Evolutionary conservation across 2,329 filamentous ascomycete species (phyloP), one percentile per base, ranked within the genome.

Genomic region (Colletotrichum falcatum): DNA sequence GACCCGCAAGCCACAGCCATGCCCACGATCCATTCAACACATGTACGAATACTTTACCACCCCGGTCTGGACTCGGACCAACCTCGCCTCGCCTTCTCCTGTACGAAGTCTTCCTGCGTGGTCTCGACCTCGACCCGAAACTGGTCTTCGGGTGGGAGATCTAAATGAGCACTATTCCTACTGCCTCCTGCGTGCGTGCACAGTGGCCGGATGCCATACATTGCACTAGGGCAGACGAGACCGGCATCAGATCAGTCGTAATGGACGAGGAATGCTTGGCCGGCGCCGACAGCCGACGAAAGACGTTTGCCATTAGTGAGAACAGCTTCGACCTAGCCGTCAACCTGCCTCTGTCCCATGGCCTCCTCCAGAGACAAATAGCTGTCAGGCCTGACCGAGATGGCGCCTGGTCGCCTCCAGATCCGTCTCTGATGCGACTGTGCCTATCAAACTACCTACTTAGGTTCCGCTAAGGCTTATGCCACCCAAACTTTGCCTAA

Each of bases 321-420:
- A 56, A 26, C 68, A 51, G 37, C 39, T 42, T 49, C 61, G 7
- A 65, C 39, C 61, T 54, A 6, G 59, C 44, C 35, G 53, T 14
- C 20, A 37, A 37, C n/a, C 33, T 39, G 53, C 68, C 44, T 53
- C 30, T 59, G 64, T 68, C 68, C 61, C 53, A 68, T 59, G 53
- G 68, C 30, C 53, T 54, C 56, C 39, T 16, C 63, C n/a, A 61
- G 63, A 66, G 44, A 58, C n/a, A 35, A 70, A 61, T 35, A 61
- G 35, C 63, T 56, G 49, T 30, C 63, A 61, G 16, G 14, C 63
- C 35, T 56, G 63, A 70, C 56, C 56, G 67, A 66, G 56, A 61
- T 58, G 67, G 67, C 56, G 66, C 48, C 56, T 66, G 55, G 42
- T 68, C 68, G 35, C 64, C 51, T 26, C 64, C 68, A 53, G 64